These are phyloP conservation scores for Pleurotus salmoneostramineus DNA, from an alignment of 768 basidiomycete genomes.

Conservation along the genomic window DNA sequence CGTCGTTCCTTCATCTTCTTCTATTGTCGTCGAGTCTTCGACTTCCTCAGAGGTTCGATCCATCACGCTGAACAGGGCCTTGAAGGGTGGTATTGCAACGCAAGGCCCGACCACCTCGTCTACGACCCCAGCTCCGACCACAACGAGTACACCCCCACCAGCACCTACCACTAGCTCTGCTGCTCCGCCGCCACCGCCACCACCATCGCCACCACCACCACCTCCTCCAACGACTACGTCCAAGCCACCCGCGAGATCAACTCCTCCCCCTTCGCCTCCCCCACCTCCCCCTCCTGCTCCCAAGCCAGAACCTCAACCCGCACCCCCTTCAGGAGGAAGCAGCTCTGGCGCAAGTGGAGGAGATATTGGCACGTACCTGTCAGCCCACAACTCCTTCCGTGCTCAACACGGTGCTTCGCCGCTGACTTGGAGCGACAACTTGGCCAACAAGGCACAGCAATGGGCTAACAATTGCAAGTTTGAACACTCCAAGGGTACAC, in stretches of 20 bases:
- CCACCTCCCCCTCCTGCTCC: constrained; percentile 13
- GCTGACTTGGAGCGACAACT: constrained; percentile 59
- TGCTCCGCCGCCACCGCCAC: constrained; percentile 7
- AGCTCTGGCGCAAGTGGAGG: constrained; percentile 22
- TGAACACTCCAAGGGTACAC: constrained; percentile 62
- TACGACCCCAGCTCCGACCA: constrained; percentile 5
- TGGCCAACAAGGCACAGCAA: constrained; percentile 60
- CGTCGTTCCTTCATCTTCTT: constrained; percentile 7
- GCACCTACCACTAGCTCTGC: not conserved
- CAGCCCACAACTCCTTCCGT: constrained; percentile 60
- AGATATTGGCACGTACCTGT: constrained; percentile 52
- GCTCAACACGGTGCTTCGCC: constrained; percentile 58
- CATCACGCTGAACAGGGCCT: constrained; percentile 12
- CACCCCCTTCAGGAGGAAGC: constrained; percentile 7
- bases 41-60: constrained; percentile 7
- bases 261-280: constrained; percentile 6
- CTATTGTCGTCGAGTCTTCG: constrained; percentile 11
- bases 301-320: not conserved
- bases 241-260: constrained; percentile 10
- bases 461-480: constrained; percentile 71
- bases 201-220: constrained; percentile 11
- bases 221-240: constrained; percentile 12
- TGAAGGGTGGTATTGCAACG: constrained; percentile 3
- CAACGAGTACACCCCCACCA: constrained; percentile 7
- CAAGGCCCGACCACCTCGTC: constrained; percentile 12